phyloP scores from a whole-genome alignment of 805 yeast genomes.

The Metschnikowia amazonensis region DNA sequence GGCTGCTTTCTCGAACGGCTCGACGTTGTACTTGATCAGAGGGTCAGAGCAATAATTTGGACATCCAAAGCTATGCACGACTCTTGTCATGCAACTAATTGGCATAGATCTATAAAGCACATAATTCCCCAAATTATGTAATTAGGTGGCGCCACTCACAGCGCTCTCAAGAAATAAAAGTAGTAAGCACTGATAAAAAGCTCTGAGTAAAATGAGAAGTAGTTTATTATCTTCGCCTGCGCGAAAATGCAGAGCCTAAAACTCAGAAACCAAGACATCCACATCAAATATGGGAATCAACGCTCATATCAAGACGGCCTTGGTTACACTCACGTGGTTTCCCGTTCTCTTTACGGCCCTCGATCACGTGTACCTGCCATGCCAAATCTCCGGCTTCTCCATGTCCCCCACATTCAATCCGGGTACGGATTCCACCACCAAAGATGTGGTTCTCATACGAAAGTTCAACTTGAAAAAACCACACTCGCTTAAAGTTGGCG shows the following conservation, averaged over 20 bases:
- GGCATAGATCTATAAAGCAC: too few relatives aligned
- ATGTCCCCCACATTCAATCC: constrained; percentile 92
- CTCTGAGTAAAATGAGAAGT: too few relatives aligned
- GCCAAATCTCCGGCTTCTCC: constrained; percentile 72
- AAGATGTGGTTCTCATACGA: constrained; percentile 66
- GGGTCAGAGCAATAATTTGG: constrained; percentile 30
- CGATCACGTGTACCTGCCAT: constrained; percentile 70
- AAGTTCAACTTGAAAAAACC: constrained; percentile 54
- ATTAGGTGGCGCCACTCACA: too few relatives aligned
- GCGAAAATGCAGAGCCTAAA: not conserved
- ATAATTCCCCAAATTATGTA: too few relatives aligned
- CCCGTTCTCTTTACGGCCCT: constrained; percentile 70
- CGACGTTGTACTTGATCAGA: constrained; percentile 48
- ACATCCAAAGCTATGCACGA: too few relatives aligned
- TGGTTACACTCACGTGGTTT: constrained; percentile 54
- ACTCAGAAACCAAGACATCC: not conserved
- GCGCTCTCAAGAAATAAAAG: too few relatives aligned
- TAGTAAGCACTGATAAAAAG: too few relatives aligned
- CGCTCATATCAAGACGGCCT: constrained; percentile 21
- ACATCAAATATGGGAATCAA: not conserved
- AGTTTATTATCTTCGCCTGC: too few relatives aligned
- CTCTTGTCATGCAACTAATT: too few relatives aligned
- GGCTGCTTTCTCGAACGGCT: constrained; percentile 45
- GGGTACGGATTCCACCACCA: constrained; percentile 39
- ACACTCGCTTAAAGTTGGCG: constrained; percentile 52